Evolutionary conservation across 2,329 filamentous ascomycete genomes (phyloP).

Genomic region (Paecilomyces sp.): DNA sequence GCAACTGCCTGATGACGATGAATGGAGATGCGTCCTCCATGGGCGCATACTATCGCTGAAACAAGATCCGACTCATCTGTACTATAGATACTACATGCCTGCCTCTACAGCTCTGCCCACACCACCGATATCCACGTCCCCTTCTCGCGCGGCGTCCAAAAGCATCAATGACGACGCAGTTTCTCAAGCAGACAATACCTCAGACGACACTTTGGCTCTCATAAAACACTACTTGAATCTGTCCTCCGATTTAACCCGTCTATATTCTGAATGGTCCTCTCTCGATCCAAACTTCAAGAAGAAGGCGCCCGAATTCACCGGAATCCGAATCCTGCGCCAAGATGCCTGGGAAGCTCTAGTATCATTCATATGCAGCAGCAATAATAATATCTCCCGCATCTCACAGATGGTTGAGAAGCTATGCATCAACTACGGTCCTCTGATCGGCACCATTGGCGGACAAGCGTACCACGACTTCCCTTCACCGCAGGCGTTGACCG

Average conservation of each 20-base stretch:
- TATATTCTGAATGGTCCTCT: conserved; percentile 83
- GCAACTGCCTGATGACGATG: conserved; percentile 61
- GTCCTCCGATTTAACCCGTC: conserved; percentile 60
- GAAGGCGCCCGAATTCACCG: conserved; percentile 78
- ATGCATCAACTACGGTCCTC: conserved; percentile 74
- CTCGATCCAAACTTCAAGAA: conserved; percentile 83
- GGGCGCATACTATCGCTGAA: conserved; percentile 78
- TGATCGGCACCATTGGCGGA: conserved; percentile 63
- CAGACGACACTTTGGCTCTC: conserved; percentile 66
- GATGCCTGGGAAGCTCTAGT: conserved; percentile 94
- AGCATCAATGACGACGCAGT: conserved; percentile 19
- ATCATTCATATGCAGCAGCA: conserved; percentile 96
- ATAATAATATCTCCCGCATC: conserved; percentile 95
- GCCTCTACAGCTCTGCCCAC: conserved; percentile 22
- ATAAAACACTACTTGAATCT: conserved; percentile 84
- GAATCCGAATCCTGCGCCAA: conserved; percentile 86
- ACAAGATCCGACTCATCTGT: conserved; percentile 70
- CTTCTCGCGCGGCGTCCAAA: conserved; percentile 18
- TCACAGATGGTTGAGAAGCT: conserved; percentile 95
- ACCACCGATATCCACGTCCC: conserved; percentile 29
- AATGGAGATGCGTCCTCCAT: conserved; percentile 85
- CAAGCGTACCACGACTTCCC: conserved; percentile 85
- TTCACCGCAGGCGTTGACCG: conserved; percentile 63
- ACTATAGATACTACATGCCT: conserved; percentile 64
- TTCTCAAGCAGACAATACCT: conserved; percentile 21